Percentiles rank a stretch among this genome's conserved stretches.
phyloP scores from a whole-genome alignment of 345 rosid species.

The Salix arbutifolia region DNA sequence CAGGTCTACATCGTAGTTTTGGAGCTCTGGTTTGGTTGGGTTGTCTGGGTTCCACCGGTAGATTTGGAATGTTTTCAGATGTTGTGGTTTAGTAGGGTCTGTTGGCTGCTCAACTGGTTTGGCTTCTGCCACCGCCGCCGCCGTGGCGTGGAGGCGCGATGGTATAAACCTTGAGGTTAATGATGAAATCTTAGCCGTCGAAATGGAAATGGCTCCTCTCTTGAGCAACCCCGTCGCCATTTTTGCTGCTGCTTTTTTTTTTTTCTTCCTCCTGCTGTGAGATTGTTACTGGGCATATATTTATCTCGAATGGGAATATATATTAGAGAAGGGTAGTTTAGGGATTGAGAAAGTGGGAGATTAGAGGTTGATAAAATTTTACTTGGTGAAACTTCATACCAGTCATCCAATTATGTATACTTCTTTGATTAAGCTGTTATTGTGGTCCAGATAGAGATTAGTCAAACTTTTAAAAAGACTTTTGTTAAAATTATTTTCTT shows the following conservation, averaged over 20 bases:
- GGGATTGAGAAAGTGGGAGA: neutral
- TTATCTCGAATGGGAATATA: neutral
- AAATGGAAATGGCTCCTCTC: conserved; percentile 10
- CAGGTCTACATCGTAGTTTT: conserved; percentile 69
- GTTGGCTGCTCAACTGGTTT: conserved; percentile 7
- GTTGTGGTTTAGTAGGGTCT: too few relatives aligned
- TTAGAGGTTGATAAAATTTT: too few relatives aligned
- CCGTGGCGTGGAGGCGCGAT: conserved; percentile 46
- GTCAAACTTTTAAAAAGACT: too few relatives aligned
- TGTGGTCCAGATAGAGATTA: too few relatives aligned
- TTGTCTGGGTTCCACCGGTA: conserved; percentile 91
- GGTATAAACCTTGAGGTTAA: conserved; percentile 33
- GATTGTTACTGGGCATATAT: neutral
- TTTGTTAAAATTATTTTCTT: too few relatives aligned
- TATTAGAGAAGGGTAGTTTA: conserved; percentile 6
- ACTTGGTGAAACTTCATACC: too few relatives aligned
- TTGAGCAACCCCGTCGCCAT: conserved; percentile 20
- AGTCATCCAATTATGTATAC: too few relatives aligned
- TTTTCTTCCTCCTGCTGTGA: neutral
- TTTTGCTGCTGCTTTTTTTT: neutral
- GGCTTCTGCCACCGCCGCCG: conserved; percentile 40
- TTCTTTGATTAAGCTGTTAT: too few relatives aligned
- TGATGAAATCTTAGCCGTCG: conserved; percentile 4
- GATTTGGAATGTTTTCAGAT: conserved; percentile 73
- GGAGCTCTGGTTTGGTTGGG: conserved; percentile 64